Evolutionary conservation across 2,329 filamentous ascomycete genomes (phyloP).

Genomic region (Rhinocladiella mackenziei): DNA sequence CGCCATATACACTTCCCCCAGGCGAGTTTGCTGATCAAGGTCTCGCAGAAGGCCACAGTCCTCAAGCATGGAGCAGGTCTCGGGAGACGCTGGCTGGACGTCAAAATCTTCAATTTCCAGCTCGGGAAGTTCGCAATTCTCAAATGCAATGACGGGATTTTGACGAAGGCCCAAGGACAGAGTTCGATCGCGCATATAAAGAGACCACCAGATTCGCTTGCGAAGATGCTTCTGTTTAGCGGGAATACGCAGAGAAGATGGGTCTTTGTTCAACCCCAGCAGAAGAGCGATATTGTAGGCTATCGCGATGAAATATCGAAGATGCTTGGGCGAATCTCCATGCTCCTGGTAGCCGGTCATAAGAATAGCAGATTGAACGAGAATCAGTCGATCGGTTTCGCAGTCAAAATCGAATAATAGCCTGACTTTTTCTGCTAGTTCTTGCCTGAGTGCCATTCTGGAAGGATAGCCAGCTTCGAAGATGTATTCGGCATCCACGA

Average conservation of each 20-base stretch:
- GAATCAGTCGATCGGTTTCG: slow-evolving; percentile 78
- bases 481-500: slow-evolving; percentile 82
- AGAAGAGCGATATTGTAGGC: slow-evolving; percentile 88
- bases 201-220: slow-evolving; percentile 97
- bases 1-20: slow-evolving; percentile 7
- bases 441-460: slow-evolving; percentile 44
- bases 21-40: slow-evolving; percentile 8
- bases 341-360: slow-evolving; percentile 99
- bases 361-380: slow-evolving; percentile 81
- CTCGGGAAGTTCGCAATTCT: slow-evolving; percentile 43
- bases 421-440: slow-evolving; percentile 39
- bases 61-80: slow-evolving; percentile 58
- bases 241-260: slow-evolving; percentile 70
- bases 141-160: slow-evolving; percentile 84
- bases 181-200: slow-evolving; percentile 86
- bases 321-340: slow-evolving; percentile 93
- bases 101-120: slow-evolving; percentile 12
- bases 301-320: slow-evolving; percentile 99
- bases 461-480: slow-evolving; percentile 72
- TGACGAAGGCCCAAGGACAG: slow-evolving; percentile 89
- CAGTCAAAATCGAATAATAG: slow-evolving; percentile 92
- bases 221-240: slow-evolving; percentile 70
- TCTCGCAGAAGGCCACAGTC: slow-evolving; percentile 6
- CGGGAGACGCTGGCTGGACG: background rate
- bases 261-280: slow-evolving; percentile 87